Evolutionary conservation across 192 early-diverging fungal genomes (phyloP), one percentile per base, ranked within the genome.

Genomic region (Mycoemilia scoparia): DNA sequence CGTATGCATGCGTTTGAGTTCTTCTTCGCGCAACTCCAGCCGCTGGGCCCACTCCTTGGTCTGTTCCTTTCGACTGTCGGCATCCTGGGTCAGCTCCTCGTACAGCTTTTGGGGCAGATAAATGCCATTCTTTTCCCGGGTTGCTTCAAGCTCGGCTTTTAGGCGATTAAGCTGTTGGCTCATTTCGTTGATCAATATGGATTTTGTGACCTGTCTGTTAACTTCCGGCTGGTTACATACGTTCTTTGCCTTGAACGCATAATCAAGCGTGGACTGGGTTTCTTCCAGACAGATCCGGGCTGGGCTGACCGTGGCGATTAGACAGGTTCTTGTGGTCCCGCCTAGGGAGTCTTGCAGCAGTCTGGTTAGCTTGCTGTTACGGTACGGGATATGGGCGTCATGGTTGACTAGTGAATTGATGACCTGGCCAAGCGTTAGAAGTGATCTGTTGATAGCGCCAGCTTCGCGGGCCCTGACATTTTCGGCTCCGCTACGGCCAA

Each of bases 281-380:
- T 83, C 84, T 5, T 79, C 77, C 29, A 74, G 43, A 26, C 63
- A 65, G 2, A 51, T 52, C 36, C 63, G 64, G 2, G 82, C 75
- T 0, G 82, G 83, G 8, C 84, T 84, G 18, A 92, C 74, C 10
- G 89, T 90, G 9, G 89, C 93, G 26, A 97, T 87, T 43, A 97
- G 87, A 41, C 87, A 90, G 0, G 93, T 92, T 33, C 86, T 87
- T 10, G 87, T 93, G 26, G 71, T 56, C 0, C 92, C 92, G 39
- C 79, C 80, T 1, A 84, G 63, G 1, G 89, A 95, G 60, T 93
- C 89, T 54, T 87, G 79, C 12, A 97, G 47, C 0, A 97, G 56
- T 5, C 87, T 51, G 0, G 89, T 97, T 21, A 97, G 54, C 49
- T 90, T 96, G 49, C 79, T 83, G 39, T 77, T 71, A 25, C 82